Base-by-base conservation (phyloP, 768 basidiomycete genomes). In the Termitomyces titanicus region DNA sequence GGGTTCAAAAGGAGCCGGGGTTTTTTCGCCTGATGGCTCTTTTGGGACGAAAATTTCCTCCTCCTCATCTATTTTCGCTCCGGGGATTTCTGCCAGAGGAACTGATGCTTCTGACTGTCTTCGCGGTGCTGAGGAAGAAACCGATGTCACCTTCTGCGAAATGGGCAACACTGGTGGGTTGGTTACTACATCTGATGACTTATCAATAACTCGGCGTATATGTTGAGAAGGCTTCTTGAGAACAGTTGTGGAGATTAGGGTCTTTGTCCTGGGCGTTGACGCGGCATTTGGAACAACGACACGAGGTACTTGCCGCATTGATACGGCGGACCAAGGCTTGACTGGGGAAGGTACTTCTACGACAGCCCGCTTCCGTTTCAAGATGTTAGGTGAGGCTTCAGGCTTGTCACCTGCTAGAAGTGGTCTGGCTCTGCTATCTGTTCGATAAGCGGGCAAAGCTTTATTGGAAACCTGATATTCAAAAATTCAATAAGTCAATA, bases 311-410 rank as follows among this genome's bases (percentile, higher is more conserved):
- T 66, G 69, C 48, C 68, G 66, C 48, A 71, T 37, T 47, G 67
- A 51, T 25, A 65, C 59, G 12, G 64, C 37, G 22, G 71, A 65
- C 42, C 67, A 64, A 34, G 58, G n/a, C 51, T 65, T 66, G 34
- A 50, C 49, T 29, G 68, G 63, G 8, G 70, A 66, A 24, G 68
- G 60, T 7, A 69, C 64, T 34, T 75, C 73, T 27, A 68, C 56
- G 17, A 68, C 71, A 54, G 66, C 70, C 56, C 77, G 67, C 59
- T 79, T 80, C 34, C 78, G 73, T 59, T 80, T 78, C 39, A 78
- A 59, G 35, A 44, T 65, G 4, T 64, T 58, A 10, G 64, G 39
- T 31, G 60, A 25, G 20, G 42, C 25, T 24, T 40, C 44, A 33
- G 25, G 33, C 15, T 49, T 55, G 15, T 34, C 25, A 25, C 15